These are phyloP conservation scores for Solanum appendiculatum DNA, from an alignment of 257 asterid species.

Conservation along the genomic window DNA sequence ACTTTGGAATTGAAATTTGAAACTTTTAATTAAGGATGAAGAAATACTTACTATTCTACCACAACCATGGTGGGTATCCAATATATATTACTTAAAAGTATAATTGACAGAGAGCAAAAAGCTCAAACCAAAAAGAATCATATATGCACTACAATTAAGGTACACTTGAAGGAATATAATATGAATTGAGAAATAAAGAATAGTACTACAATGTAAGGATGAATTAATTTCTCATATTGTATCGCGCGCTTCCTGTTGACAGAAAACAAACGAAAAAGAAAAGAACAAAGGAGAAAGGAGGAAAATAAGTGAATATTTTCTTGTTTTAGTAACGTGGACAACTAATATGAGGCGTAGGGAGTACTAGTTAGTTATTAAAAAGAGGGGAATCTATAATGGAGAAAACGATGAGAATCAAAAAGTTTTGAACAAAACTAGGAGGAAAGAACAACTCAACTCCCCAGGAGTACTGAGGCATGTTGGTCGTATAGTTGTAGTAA, in stretches of 20 bases:
- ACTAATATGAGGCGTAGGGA: too few relatives aligned
- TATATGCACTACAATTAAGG: neutral
- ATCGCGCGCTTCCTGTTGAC: neutral
- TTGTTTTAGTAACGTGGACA: too few relatives aligned
- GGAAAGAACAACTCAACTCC: slow-evolving; percentile 7
- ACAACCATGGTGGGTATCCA: too few relatives aligned
- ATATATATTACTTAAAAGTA: neutral
- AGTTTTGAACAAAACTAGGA: slow-evolving; percentile 1
- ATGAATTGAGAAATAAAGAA: neutral
- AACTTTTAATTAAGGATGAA: too few relatives aligned
- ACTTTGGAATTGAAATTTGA: too few relatives aligned
- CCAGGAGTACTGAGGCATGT: slow-evolving; percentile 38
- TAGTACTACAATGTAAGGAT: neutral
- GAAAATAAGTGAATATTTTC: neutral
- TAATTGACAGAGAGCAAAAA: neutral
- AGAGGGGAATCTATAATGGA: neutral
- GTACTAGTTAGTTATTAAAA: neutral
- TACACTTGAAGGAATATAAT: neutral
- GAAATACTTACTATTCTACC: too few relatives aligned
- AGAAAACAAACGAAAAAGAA: neutral
- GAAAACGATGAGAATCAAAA: slow-evolving; percentile 5
- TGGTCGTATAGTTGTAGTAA: slow-evolving; percentile 32
- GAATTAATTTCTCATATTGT: neutral
- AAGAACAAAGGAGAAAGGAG: neutral
- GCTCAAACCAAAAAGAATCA: neutral